Conservation (phyloP, 192 early-diverging fungal genomes). For the Chytriomyces confervae region DNA sequence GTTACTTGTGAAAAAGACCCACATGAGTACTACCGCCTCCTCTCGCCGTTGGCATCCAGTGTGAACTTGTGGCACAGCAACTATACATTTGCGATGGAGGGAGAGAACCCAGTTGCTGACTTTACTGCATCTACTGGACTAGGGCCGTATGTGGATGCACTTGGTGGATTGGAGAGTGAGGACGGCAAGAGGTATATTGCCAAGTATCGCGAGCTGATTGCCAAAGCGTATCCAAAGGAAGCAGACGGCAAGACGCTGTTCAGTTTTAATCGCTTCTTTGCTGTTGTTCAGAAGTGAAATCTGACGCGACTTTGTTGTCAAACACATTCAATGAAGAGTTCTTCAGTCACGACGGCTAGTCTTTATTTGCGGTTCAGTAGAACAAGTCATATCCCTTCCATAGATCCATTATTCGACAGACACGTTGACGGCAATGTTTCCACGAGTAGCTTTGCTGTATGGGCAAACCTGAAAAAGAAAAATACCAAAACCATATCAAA, state of each 20-base stretch:
- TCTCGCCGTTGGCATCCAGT: background rate
- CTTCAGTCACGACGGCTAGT: background rate
- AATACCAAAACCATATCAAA: background rate
- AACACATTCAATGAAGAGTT: background rate
- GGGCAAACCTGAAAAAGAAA: slow-evolving; percentile 42
- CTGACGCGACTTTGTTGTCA: background rate
- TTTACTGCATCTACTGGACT: slow-evolving; percentile 31
- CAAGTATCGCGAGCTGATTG: slow-evolving; percentile 20
- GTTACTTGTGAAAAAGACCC: slow-evolving; percentile 23
- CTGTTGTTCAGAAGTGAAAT: background rate
- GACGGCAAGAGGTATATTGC: slow-evolving; percentile 11
- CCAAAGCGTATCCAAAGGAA: slow-evolving; percentile 25
- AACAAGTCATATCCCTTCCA: background rate
- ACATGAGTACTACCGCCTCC: slow-evolving; percentile 8
- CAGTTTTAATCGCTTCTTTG: background rate
- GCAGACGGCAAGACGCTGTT: slow-evolving; percentile 10
- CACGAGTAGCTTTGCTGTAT: slow-evolving; percentile 44
- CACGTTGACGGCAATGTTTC: slow-evolving; percentile 43
- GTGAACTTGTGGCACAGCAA: slow-evolving; percentile 21
- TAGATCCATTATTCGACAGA: background rate
- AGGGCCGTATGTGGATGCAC: slow-evolving; percentile 18
- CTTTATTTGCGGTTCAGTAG: background rate
- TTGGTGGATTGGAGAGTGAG: slow-evolving; percentile 17
- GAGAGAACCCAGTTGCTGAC: slow-evolving; percentile 30
- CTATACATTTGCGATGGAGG: slow-evolving; percentile 11